Conservation (phyloP, 1,139 yeast species). For the Candida labiduridarum region DNA sequence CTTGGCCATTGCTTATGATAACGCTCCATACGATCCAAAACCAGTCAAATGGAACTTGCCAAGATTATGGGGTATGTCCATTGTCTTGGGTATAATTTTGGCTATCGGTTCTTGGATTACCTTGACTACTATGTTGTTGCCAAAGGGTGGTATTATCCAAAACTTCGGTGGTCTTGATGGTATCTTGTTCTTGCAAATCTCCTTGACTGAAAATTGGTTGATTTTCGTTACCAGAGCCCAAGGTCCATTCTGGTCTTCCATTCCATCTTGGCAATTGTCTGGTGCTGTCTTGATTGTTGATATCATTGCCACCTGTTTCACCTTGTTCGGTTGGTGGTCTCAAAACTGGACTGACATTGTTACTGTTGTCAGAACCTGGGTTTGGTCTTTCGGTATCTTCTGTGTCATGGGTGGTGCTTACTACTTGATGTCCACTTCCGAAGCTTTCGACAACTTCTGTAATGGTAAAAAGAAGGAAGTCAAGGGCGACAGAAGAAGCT, state of each 20-base stretch:
- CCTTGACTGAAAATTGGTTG: constrained; percentile 94
- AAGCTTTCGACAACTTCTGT: constrained; percentile 88
- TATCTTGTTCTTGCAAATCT: constrained; percentile 87
- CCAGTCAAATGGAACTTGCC: constrained; percentile 99
- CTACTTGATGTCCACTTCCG: constrained; percentile 88
- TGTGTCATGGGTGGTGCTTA: constrained; percentile 96
- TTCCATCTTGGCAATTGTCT: constrained; percentile 92
- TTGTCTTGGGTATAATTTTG: constrained; percentile 75
- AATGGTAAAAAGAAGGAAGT: constrained; percentile 82
- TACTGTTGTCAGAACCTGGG: constrained; percentile 90
- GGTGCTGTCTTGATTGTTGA: constrained; percentile 92
- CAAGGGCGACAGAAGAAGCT: constrained; percentile 69
- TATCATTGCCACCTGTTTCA: constrained; percentile 86
- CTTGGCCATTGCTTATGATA: constrained; percentile 92
- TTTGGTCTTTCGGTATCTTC: constrained; percentile 95
- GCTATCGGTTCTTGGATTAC: constrained; percentile 93
- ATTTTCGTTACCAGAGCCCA: constrained; percentile 93
- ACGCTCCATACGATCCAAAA: constrained; percentile 95
- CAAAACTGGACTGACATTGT: constrained; percentile 97
- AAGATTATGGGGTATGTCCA: constrained; percentile 96
- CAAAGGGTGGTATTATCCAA: constrained; percentile 78
- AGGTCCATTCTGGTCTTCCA: constrained; percentile 94
- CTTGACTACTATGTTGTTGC: constrained; percentile 86
- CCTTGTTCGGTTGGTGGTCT: constrained; percentile 97
- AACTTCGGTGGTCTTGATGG: constrained; percentile 94